Percentiles rank a stretch among this genome's conserved stretches.
These are phyloP conservation scores for Agaricus sinodeliciosus DNA, from an alignment of 768 basidiomycete genomes.

Conservation along the genomic window DNA sequence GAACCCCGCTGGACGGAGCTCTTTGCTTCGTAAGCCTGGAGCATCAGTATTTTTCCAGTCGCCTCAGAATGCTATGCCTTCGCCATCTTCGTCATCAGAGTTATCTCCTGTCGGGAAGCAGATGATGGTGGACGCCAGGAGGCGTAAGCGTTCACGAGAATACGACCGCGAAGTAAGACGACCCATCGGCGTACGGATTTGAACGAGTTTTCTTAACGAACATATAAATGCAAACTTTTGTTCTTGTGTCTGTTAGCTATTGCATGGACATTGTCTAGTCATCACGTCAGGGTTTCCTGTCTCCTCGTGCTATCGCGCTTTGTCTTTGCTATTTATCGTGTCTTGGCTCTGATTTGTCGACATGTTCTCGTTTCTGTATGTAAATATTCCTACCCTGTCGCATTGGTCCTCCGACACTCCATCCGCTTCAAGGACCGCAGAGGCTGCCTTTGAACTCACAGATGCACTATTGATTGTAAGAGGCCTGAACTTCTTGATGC, in stretches of 20 bases:
- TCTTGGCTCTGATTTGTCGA: background rate
- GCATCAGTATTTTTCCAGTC: slow-evolving; percentile 40
- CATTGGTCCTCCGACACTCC: background rate
- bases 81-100: slow-evolving; percentile 68
- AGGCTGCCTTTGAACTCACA: too few species aligned
- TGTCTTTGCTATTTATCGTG: background rate
- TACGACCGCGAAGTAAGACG: slow-evolving; percentile 20
- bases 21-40: slow-evolving; percentile 31
- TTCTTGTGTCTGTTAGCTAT: slow-evolving; percentile 1
- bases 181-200: background rate
- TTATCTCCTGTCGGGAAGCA: slow-evolving; percentile 62
- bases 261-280: slow-evolving; percentile 2
- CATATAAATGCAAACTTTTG: background rate
- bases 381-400: background rate
- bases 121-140: slow-evolving; percentile 61
- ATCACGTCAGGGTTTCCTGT: background rate
- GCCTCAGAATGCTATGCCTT: slow-evolving; percentile 39
- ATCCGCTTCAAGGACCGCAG: too few species aligned
- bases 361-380: background rate
- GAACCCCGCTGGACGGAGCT: slow-evolving; percentile 24
- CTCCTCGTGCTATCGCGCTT: slow-evolving; percentile 7
- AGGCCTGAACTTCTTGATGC: too few species aligned
- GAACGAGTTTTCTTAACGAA: slow-evolving; percentile 2
- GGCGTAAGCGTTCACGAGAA: slow-evolving; percentile 33
- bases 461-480: too few species aligned